Conservation (phyloP, 768 basidiomycete species). For the Scleroderma citrinum region DNA sequence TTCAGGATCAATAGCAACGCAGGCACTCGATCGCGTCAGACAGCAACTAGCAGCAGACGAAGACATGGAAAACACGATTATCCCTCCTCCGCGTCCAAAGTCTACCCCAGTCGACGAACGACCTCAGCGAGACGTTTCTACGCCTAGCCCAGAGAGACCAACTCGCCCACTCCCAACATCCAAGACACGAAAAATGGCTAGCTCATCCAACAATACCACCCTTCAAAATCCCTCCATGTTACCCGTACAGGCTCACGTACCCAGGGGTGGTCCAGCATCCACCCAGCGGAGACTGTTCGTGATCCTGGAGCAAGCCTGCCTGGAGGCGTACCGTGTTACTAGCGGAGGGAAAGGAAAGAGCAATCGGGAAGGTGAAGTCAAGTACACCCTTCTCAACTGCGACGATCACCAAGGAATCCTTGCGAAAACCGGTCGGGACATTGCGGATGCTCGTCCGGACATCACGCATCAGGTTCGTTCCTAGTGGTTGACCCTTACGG, state of each 20-base stretch:
- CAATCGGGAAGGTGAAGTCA: constrained; percentile 68
- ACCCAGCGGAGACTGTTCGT: constrained; percentile 76
- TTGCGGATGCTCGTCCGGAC: constrained; percentile 98
- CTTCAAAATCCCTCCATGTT: constrained; percentile 71
- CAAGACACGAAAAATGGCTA: constrained; percentile 49
- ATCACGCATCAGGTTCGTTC: constrained; percentile 90
- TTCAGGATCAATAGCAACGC: constrained; percentile 46
- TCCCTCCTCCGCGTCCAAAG: constrained; percentile 65
- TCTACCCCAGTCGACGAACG: constrained; percentile 65
- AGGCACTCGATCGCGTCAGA: constrained; percentile 18
- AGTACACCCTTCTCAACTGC: constrained; percentile 95
- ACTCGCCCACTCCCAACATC: constrained; percentile 57
- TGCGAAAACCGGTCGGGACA: constrained; percentile 95
- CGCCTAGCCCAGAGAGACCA: constrained; percentile 42
- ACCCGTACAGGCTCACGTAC: constrained; percentile 75
- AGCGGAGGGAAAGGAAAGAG: constrained; percentile 48
- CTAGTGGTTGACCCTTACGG: background rate
- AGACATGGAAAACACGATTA: constrained; percentile 21
- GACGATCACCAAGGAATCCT: constrained; percentile 99
- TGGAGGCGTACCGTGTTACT: constrained; percentile 89
- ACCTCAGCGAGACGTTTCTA: constrained; percentile 32
- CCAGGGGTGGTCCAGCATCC: constrained; percentile 46
- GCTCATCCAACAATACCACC: constrained; percentile 39
- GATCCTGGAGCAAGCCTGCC: constrained; percentile 87
- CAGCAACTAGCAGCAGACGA: constrained; percentile 13